phyloP scores from a whole-genome alignment of 495 filamentous ascomycete species.

The Aspergillus conjunctus region DNA sequence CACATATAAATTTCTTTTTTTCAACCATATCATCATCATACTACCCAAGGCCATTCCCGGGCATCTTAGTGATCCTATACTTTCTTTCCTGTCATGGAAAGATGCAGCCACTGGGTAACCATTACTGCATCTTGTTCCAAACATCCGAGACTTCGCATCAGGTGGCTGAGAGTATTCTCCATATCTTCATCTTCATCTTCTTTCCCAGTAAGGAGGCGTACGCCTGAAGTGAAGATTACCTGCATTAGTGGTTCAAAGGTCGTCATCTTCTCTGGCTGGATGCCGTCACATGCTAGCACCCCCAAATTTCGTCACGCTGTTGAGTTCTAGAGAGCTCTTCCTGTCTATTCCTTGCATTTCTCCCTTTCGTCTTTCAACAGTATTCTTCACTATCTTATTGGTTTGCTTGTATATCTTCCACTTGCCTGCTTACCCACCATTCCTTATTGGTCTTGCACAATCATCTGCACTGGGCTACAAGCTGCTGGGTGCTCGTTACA shows the following conservation, averaged over 20 bases:
- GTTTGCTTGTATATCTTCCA: neutral
- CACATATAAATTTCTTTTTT: conserved; percentile 6
- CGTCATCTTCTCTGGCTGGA: neutral
- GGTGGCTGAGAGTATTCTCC: neutral
- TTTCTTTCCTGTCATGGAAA: conserved; percentile 6
- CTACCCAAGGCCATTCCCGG: neutral
- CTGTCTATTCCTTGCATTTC: conserved; percentile 7
- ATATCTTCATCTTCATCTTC: conserved; percentile 10
- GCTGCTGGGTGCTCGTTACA: neutral
- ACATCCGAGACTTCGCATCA: neutral
- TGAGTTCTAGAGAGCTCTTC: conserved; percentile 4
- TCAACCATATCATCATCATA: neutral
- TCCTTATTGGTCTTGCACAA: neutral
- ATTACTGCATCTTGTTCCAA: neutral
- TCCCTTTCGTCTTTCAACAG: conserved; percentile 4
- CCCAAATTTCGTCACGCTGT: neutral
- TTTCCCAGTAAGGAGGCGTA: neutral
- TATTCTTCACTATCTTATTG: conserved; percentile 5
- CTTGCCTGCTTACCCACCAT: neutral
- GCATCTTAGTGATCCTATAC: conserved; percentile 10
- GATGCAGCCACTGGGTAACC: conserved; percentile 6
- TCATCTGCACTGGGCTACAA: neutral
- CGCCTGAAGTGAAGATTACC: conserved; percentile 9
- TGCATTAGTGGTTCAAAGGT: neutral
- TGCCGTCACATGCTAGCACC: conserved; percentile 7